These are phyloP conservation scores for Penicillium sp. DNA, from an alignment of 2,329 filamentous ascomycete genomes.

Conservation along the genomic window DNA sequence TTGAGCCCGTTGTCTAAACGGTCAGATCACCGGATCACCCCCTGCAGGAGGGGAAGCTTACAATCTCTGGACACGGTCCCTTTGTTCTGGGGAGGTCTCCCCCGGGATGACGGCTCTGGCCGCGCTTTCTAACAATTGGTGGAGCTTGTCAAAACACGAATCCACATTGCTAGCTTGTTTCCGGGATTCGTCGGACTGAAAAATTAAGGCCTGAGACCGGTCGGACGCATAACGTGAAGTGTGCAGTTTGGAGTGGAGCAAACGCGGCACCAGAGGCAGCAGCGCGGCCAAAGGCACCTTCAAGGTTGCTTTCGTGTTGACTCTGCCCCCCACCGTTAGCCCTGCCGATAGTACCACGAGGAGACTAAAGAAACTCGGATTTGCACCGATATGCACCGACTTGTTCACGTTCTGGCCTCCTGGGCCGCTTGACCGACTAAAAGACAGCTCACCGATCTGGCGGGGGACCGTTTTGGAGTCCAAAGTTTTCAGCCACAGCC, in stretches of 20 bases:
- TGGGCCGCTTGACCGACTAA: constrained; percentile 64
- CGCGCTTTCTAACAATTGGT: constrained; percentile 54
- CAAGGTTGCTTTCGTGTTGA: constrained; percentile 67
- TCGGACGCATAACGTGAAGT: constrained; percentile 57
- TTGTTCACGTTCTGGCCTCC: constrained; percentile 71
- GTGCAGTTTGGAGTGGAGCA: constrained; percentile 54
- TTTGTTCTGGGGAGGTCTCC: constrained; percentile 60
- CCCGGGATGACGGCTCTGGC: constrained; percentile 56
- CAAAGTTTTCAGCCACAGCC: constrained; percentile 58
- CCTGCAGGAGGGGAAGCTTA: constrained; percentile 31
- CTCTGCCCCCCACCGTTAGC: constrained; percentile 43
- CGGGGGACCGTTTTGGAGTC: constrained; percentile 56
- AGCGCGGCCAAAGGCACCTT: constrained; percentile 55
- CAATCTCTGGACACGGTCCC: constrained; percentile 55
- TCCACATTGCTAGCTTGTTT: constrained; percentile 62
- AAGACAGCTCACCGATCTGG: constrained; percentile 58
- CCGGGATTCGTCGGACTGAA: constrained; percentile 64
- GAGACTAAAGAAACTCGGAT: constrained; percentile 3
- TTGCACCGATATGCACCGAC: constrained; percentile 58
- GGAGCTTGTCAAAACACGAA: constrained; percentile 59
- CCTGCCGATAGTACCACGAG: background rate
- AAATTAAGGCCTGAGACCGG: constrained; percentile 56
- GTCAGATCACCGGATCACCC: background rate
- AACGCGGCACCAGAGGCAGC: constrained; percentile 53
- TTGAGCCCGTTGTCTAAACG: constrained; percentile 53